phyloP scores from a whole-genome alignment of 805 yeast species.

The Scheffersomyces lignosus region DNA sequence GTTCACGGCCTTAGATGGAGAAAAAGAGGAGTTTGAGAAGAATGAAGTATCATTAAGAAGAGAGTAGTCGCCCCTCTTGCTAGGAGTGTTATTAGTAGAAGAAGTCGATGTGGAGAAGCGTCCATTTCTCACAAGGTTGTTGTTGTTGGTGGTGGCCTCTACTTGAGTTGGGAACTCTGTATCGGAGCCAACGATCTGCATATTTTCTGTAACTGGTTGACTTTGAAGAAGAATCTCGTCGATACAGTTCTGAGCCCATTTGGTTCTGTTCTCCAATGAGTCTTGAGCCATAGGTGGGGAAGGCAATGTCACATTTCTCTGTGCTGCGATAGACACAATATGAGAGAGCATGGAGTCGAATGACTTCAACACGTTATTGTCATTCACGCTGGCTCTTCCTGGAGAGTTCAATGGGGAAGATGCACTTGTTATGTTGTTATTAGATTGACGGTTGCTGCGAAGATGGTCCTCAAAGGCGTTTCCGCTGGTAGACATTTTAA shows the following conservation, averaged over 20 bases:
- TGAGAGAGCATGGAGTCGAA: slow-evolving; percentile 49
- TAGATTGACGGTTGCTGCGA: too few relatives aligned
- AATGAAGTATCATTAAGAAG: slow-evolving; percentile 28
- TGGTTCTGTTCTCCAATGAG: slow-evolving; percentile 22
- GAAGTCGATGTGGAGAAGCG: background rate
- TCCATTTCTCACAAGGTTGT: too few relatives aligned
- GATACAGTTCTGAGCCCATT: slow-evolving; percentile 43
- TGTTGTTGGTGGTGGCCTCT: background rate
- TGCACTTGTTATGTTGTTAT: slow-evolving; percentile 1
- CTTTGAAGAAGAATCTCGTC: slow-evolving; percentile 12
- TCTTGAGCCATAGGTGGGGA: slow-evolving; percentile 19
- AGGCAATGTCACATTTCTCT: slow-evolving; percentile 42
- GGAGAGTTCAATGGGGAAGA: slow-evolving; percentile 11
- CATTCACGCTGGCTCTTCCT: slow-evolving; percentile 1
- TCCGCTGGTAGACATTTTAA: slow-evolving; percentile 21
- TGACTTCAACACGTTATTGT: slow-evolving; percentile 12
- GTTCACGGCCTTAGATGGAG: slow-evolving; percentile 18
- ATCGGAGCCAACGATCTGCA: too few relatives aligned
- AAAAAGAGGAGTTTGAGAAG: slow-evolving; percentile 15
- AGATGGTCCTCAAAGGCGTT: slow-evolving; percentile 2
- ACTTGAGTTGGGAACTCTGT: background rate
- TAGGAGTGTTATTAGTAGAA: background rate
- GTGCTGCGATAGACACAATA: slow-evolving; percentile 47
- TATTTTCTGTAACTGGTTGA: too few relatives aligned
- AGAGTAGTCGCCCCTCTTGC: slow-evolving; percentile 16